Evolutionary conservation across 257 asterid species (phyloP), one percentile per base, ranked within the genome.

Genomic region (Thymus quinquecostatus): DNA sequence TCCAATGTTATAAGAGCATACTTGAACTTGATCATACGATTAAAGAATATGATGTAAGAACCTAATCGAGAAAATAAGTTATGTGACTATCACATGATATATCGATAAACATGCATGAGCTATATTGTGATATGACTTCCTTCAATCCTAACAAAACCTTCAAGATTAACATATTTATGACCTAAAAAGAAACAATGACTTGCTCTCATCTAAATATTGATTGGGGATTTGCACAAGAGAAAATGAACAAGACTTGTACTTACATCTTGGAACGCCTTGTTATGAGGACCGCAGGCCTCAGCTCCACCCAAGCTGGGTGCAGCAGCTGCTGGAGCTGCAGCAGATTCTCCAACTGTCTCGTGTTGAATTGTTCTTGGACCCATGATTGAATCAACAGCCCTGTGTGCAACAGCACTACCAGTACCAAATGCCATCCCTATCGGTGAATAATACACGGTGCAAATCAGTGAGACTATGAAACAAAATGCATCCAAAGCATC

Each of bases 241-340:
- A 45, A 14, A 32, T 68, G 13, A 30, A 36, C 14, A 10, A 54
- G 69, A n/a, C 11, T 2, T 70, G 29, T 50, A 73, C 90, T 82
- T 86, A 91, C 97, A 65, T 93, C 96, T 81, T 87, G 96, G 84
- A 93, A 93, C 12, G 98, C 92, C 87, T 89, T 93, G 2, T 84
- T 27, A 28, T 91, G 97, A 68, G 81, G 14, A 44, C 67, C 53
- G 64, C 97, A 93, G 21, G 96, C 84, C 62, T 91, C 96, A 61
- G 95, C 68, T 54, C 81, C 84, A 33, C 89, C 86, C 66, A 78
- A 78, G 79, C 79, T 77, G 73, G 75, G 75, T 50, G 80, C 64
- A 57, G 77, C 41, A 30, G 86, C 67, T 10, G 84, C 85, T 45
- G 90, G 69, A 48, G 86, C 73, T 33, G 85, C 79, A 13, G 87